These are phyloP conservation scores for Xylaria curta DNA, from an alignment of 495 filamentous ascomycete genomes.

Conservation along the genomic window DNA sequence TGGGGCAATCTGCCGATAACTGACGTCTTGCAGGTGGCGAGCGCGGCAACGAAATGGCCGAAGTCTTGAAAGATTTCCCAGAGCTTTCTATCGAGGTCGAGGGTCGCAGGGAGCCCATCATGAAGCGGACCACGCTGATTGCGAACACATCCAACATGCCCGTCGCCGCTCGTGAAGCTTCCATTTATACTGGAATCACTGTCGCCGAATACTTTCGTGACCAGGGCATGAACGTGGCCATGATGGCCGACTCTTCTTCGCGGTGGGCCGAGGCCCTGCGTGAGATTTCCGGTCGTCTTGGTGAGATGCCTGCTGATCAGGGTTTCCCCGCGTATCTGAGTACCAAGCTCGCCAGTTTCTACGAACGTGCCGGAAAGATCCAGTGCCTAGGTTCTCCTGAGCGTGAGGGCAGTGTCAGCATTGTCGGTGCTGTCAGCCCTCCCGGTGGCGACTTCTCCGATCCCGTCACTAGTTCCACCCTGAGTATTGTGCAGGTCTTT, in stretches of 20 bases:
- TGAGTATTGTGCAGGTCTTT: conserved; percentile 99
- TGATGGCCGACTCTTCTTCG: conserved; percentile 99
- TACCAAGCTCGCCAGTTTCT: conserved; percentile 97
- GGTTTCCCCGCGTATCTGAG: conserved; percentile 98
- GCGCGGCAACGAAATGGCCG: conserved; percentile 99
- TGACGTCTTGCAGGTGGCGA: conserved; percentile 62
- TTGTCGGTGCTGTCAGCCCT: conserved; percentile 96
- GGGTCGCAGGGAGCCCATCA: conserved; percentile 96
- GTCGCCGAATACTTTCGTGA: conserved; percentile 99
- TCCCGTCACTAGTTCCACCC: conserved; percentile 91
- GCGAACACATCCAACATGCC: conserved; percentile 99
- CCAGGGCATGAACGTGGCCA: conserved; percentile 95
- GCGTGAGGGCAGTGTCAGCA: conserved; percentile 89
- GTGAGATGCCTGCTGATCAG: conserved; percentile 99
- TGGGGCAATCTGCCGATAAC: neutral
- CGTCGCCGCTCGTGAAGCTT: conserved; percentile 96
- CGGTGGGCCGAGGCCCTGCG: conserved; percentile 98
- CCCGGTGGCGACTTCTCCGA: conserved; percentile 99
- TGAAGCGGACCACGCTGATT: conserved; percentile 98
- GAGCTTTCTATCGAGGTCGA: conserved; percentile 90
- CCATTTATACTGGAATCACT: conserved; percentile 98
- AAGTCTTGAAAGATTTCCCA: conserved; percentile 99
- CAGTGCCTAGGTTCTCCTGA: conserved; percentile 85
- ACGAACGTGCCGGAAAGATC: conserved; percentile 94
- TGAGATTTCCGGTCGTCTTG: conserved; percentile 98